These are phyloP conservation scores for Rhodotorula sp. DNA, from an alignment of 1,284 basidiomycete genomes.

Conservation along the genomic window DNA sequence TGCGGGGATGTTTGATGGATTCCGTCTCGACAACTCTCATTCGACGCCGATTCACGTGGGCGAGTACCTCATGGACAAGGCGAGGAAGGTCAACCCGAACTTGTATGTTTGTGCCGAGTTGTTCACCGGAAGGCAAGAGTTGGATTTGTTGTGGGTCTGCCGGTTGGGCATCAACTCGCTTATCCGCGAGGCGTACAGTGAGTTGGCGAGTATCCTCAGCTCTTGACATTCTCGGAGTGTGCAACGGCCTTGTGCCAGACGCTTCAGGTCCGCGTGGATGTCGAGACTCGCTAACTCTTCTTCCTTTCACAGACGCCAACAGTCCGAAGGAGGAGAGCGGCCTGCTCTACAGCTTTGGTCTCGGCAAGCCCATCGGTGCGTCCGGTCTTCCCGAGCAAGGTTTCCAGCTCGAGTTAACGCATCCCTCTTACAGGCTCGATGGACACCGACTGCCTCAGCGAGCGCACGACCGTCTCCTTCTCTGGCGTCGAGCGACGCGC, in stretches of 20 bases:
- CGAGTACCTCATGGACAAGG: slow-evolving; percentile 85
- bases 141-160: slow-evolving; percentile 85
- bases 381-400: slow-evolving; percentile 12
- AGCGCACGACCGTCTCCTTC: slow-evolving; percentile 62
- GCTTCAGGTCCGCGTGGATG: no score
- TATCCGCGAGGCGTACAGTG: slow-evolving; percentile 80
- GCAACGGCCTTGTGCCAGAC: no score
- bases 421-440: slow-evolving; percentile 68
- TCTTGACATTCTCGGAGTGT: no score
- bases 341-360: slow-evolving; percentile 77
- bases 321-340: slow-evolving; percentile 83
- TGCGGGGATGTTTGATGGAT: slow-evolving; percentile 83
- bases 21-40: slow-evolving; percentile 97
- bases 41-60: slow-evolving; percentile 94
- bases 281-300: not conserved
- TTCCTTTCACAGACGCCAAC: slow-evolving; percentile 58
- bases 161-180: slow-evolving; percentile 86
- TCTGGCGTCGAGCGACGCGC: slow-evolving; percentile 72
- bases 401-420: not conserved
- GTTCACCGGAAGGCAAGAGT: slow-evolving; percentile 93
- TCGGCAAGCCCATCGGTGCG: slow-evolving; percentile 83
- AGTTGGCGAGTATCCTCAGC: not conserved
- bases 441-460: slow-evolving; percentile 77
- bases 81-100: slow-evolving; percentile 81
- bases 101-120: slow-evolving; percentile 95